Percentiles rank a stretch among this genome's conserved stretches.
phyloP scores from a whole-genome alignment of 1,139 yeast genomes.

The Sugiyamaella castrensis region DNA sequence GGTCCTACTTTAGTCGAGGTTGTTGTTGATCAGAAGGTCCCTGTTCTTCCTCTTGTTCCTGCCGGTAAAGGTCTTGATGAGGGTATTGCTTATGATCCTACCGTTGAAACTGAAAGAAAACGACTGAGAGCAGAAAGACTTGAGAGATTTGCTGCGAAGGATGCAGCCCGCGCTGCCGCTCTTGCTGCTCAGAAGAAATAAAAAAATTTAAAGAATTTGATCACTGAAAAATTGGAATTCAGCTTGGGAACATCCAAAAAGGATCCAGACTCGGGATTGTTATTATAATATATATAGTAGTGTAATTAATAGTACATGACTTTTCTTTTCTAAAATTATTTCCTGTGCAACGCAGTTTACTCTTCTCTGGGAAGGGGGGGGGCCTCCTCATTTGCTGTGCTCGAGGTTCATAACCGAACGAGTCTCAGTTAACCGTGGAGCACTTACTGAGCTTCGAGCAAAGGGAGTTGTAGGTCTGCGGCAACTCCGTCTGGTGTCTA shows the following conservation, averaged over 20 bases:
- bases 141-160: constrained; percentile 16
- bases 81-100: constrained; percentile 80
- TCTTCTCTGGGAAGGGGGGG: no score
- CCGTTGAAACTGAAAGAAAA: constrained; percentile 69
- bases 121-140: constrained; percentile 56
- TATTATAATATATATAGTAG: neutral
- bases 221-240: no score
- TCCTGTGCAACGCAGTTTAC: no score
- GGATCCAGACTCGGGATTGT: neutral
- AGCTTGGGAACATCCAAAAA: neutral
- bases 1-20: constrained; percentile 94
- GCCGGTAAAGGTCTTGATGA: constrained; percentile 94
- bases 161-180: constrained; percentile 8
- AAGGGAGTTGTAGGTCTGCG: no score
- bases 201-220: neutral
- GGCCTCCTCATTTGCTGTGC: no score
- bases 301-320: no score
- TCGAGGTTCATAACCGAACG: no score
- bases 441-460: no score
- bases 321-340: no score
- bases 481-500: no score
- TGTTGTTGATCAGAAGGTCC: constrained; percentile 89
- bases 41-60: constrained; percentile 98
- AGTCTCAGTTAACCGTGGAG: no score
- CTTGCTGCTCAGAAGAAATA: constrained; percentile 4